Evolutionary conservation across 192 early-diverging fungal genomes (phyloP), one percentile per base, ranked within the genome.

Genomic region (Coemansia sp.): DNA sequence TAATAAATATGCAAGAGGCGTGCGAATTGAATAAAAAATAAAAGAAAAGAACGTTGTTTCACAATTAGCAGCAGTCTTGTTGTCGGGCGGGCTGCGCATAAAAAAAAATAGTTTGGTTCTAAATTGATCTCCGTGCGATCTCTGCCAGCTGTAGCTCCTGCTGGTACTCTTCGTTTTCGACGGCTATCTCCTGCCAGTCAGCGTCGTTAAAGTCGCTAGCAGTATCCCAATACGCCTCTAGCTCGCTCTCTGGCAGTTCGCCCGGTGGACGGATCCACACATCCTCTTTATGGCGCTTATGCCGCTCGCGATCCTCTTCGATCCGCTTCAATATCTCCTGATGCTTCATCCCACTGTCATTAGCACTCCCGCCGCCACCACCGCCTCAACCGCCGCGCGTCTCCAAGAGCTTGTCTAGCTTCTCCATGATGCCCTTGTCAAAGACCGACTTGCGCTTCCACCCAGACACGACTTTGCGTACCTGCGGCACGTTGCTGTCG

Each of bases 291-390:
- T 75, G 65, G 3, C 76, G 47, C 54, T 87, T 87, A 40, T 87
- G 86, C 20, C 83, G 65, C 54, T 87, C 86, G 17, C 86, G 76
- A 40, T 87, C 86, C 65, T 87, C 86, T 45, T 87, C 86, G 11
- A 87, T 87, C 6, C 83, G 68, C 39, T 71, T 71, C 64, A 84
- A 35, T 2, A 87, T 87, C 35, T 87, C 79, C 59, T 77, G 64
- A 37, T 81, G 62, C 54, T 65, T 63, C 77, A 80, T 77, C 9
- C 64, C 72, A 10, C 73, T 53, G 11, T 77, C 72, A 29, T 60
- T 63, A 9, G 45, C 15, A 19, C 27, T 77, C 12, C 64, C 72
- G 10, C 73, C 45, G 11, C 74, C 72, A 29, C 64, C 59, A 9
- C 38, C n/a, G 37, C 46, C 63, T 12, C 60, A 68, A 1, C 57